phyloP scores from a whole-genome alignment of 345 rosid genomes.

The Eucalyptus erythrocorys region DNA sequence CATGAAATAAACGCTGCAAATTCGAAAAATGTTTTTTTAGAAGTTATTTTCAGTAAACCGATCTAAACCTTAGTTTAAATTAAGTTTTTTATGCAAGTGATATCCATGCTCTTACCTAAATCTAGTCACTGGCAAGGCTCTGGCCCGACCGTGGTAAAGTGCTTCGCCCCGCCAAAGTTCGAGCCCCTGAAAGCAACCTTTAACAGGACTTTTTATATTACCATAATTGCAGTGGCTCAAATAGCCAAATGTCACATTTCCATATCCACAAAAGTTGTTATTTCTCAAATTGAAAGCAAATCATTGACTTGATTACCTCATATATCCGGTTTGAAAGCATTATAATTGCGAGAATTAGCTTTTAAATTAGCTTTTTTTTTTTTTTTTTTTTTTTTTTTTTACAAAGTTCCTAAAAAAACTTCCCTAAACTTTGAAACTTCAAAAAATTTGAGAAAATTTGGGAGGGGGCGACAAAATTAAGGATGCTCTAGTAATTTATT shows the following conservation, averaged over 20 bases:
- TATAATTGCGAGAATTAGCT: background rate
- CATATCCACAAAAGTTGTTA: no score
- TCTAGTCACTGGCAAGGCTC: background rate
- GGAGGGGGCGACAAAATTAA: background rate
- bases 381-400: no score
- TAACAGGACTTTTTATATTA: no score
- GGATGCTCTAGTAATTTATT: background rate
- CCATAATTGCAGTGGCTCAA: no score
- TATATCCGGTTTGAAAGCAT: background rate
- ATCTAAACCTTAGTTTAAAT: no score
- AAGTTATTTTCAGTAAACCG: no score
- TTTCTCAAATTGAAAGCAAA: background rate
- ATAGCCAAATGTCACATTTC: no score
- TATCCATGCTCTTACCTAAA: background rate
- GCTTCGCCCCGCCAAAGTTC: no score
- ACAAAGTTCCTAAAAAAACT: background rate
- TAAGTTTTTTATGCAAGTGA: background rate
- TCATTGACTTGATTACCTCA: background rate
- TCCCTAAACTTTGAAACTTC: background rate
- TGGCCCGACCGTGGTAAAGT: no score
- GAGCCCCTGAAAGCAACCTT: no score
- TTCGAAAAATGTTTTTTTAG: no score
- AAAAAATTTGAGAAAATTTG: background rate
- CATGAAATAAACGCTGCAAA: no score
- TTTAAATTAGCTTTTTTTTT: background rate